phyloP scores from a whole-genome alignment of 306 rosid species.

The Spatholobus suberectus region DNA sequence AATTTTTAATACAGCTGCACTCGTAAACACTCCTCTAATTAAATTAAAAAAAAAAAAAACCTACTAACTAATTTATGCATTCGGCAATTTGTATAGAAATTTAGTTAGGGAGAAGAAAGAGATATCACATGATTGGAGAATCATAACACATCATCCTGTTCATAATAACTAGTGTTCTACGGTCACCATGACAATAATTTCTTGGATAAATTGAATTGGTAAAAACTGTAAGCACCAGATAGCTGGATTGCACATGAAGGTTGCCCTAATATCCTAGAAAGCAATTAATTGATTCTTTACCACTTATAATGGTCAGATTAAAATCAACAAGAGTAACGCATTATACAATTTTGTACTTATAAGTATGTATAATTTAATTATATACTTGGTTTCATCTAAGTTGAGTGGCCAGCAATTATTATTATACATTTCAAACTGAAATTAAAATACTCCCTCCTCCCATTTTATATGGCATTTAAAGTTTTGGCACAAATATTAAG shows the following conservation, averaged over 20 bases:
- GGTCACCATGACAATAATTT: background rate
- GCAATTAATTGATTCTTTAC: background rate
- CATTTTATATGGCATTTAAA: no score
- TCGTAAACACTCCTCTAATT: background rate
- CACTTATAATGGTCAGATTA: background rate
- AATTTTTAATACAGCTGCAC: background rate
- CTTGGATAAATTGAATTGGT: background rate
- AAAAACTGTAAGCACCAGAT: background rate
- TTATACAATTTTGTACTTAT: background rate
- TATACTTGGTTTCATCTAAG: background rate
- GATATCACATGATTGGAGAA: constrained; percentile 31
- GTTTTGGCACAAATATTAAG: no score
- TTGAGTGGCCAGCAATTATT: no score
- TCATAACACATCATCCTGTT: background rate
- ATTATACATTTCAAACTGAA: background rate
- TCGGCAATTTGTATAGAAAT: background rate
- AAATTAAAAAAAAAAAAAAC: background rate
- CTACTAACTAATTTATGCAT: background rate
- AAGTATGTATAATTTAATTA: background rate
- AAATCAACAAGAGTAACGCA: background rate
- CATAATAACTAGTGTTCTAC: background rate
- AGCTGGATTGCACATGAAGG: constrained; percentile 10
- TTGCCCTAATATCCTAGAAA: background rate
- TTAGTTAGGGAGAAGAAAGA: background rate
- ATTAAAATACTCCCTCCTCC: background rate